Percentiles rank a stretch among this genome's conserved stretches.
phyloP scores from a whole-genome alignment of 208 protist genomes.

The Zelonia costaricensis region DNA sequence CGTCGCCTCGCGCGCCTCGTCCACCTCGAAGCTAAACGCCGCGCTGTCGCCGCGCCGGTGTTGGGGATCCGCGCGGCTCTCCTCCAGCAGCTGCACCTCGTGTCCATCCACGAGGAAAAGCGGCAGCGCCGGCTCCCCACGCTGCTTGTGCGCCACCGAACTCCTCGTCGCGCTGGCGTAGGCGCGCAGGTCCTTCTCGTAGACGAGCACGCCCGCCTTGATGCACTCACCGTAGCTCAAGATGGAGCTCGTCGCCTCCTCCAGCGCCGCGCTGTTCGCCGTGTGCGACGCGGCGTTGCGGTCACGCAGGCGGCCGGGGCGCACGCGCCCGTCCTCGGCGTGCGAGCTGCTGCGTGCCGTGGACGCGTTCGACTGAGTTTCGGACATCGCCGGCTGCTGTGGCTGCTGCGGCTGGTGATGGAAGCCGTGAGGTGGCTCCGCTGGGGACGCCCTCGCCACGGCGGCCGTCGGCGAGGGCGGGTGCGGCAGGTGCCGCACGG shows the following conservation, averaged over 20 bases:
- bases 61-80: not conserved
- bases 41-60: not conserved
- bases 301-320: not conserved
- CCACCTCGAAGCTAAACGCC: conserved; percentile 22
- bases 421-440: too few relatives aligned
- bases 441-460: too few relatives aligned
- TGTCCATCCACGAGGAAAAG: not conserved
- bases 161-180: too few relatives aligned
- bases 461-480: too few relatives aligned
- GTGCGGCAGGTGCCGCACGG: too few relatives aligned
- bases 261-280: not conserved
- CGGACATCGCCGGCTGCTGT: not conserved
- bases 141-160: too few relatives aligned
- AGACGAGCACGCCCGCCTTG: conserved; percentile 5
- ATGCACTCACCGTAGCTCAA: conserved; percentile 16
- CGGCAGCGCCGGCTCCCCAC: not conserved
- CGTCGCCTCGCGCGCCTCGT: conserved; percentile 20
- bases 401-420: not conserved
- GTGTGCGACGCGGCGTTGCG: not conserved
- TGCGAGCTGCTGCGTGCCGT: not conserved
- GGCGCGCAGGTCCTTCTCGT: not conserved
- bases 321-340: conserved; percentile 3
- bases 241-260: conserved; percentile 1
- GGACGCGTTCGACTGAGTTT: not conserved
- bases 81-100: not conserved